Evolutionary conservation across 768 basidiomycete species (phyloP).

Genomic region (Suillus spraguei): DNA sequence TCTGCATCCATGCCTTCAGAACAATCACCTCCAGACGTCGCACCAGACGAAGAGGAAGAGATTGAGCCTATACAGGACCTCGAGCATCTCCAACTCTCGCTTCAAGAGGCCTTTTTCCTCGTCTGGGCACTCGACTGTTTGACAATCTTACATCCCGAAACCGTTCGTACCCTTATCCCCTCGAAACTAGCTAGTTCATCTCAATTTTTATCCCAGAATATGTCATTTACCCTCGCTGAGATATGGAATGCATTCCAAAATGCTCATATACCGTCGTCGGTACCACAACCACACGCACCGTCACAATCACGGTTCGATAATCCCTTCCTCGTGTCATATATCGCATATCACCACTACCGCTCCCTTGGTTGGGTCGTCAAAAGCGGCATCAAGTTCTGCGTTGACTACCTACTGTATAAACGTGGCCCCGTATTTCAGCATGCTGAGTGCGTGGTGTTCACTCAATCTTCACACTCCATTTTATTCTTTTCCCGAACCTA

Average conservation of each 20-base stretch:
- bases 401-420: slow-evolving; percentile 93
- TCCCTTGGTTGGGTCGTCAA: slow-evolving; percentile 98
- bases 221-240: slow-evolving; percentile 54
- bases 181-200: slow-evolving; percentile 9
- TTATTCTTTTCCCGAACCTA: neutral
- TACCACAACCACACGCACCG: slow-evolving; percentile 29
- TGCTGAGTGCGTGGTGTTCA: slow-evolving; percentile 73
- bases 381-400: slow-evolving; percentile 96
- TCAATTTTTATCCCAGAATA: slow-evolving; percentile 40
- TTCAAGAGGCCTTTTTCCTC: slow-evolving; percentile 90
- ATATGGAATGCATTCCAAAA: slow-evolving; percentile 70
- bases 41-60: slow-evolving; percentile 40
- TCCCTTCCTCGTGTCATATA: slow-evolving; percentile 89
- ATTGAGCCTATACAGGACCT: slow-evolving; percentile 66
- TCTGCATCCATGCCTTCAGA: slow-evolving; percentile 24
- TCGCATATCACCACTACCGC: slow-evolving; percentile 92
- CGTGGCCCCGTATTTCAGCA: slow-evolving; percentile 94
- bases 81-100: slow-evolving; percentile 89
- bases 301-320: slow-evolving; percentile 71
- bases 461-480: neutral
- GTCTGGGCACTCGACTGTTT: slow-evolving; percentile 85
- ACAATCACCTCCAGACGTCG: slow-evolving; percentile 29
- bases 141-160: slow-evolving; percentile 62
- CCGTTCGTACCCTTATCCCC: slow-evolving; percentile 48
- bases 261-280: slow-evolving; percentile 47